A percentile compares a stretch with the other conserved stretches of the same genome.
Conservation (phyloP, 129 eudicot species). For the Tanacetum coccineum region DNA sequence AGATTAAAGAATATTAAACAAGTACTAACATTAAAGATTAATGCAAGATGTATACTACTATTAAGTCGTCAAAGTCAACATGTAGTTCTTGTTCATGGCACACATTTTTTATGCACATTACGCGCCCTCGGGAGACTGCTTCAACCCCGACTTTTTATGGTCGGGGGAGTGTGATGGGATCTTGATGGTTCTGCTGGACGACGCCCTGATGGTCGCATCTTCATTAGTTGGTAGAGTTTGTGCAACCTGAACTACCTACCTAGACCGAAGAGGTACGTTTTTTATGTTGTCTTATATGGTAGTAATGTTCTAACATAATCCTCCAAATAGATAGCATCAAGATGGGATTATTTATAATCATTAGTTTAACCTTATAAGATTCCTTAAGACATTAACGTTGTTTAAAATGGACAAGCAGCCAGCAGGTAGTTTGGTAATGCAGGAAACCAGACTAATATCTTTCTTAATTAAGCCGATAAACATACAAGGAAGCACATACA, state of each 20-base stretch:
- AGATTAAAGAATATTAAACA: not conserved
- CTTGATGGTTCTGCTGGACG: too few relatives aligned
- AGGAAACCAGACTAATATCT: not conserved
- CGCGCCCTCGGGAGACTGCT: too few relatives aligned
- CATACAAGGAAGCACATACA: too few relatives aligned
- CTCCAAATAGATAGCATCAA: not conserved
- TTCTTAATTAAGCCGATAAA: not conserved
- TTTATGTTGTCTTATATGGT: not conserved
- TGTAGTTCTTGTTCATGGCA: too few relatives aligned
- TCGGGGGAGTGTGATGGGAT: too few relatives aligned
- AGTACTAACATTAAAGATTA: not conserved
- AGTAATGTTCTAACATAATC: not conserved
- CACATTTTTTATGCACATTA: too few relatives aligned
- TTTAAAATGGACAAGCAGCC: constrained; percentile 20
- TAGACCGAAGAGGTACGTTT: not conserved
- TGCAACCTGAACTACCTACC: too few relatives aligned
- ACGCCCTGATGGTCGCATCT: too few relatives aligned
- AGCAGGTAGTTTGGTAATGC: constrained; percentile 2
- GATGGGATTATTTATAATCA: constrained; percentile 14
- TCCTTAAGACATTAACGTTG: not conserved
- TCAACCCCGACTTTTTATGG: too few relatives aligned
- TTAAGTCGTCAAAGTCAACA: too few relatives aligned
- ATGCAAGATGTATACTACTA: not conserved
- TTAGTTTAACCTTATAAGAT: constrained; percentile 1
- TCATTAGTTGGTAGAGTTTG: too few relatives aligned